Percentiles rank a stretch among this genome's conserved stretches.
These are phyloP conservation scores for Nosema muscidifuracis DNA, from an alignment of 371 early-diverging fungal genomes.

Conservation along the genomic window DNA sequence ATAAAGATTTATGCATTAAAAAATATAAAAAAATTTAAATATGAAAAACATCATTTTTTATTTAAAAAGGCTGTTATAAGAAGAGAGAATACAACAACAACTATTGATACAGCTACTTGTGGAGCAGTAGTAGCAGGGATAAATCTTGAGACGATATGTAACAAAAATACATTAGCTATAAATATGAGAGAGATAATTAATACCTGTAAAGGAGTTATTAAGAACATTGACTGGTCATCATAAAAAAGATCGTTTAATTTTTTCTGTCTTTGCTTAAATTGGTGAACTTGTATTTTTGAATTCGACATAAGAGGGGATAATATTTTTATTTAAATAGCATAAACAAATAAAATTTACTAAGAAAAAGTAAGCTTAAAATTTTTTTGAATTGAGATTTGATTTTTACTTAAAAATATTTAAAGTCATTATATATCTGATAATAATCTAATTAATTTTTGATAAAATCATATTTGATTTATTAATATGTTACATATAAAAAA, in stretches of 20 bases:
- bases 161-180: constrained; percentile 57
- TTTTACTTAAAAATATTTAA: no score
- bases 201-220: constrained; percentile 55
- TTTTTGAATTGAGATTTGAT: no score
- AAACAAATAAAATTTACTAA: no score
- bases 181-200: constrained; percentile 59
- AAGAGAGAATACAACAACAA: constrained; percentile 38
- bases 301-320: neutral
- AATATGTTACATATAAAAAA: no score
- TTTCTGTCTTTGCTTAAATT: constrained; percentile 27
- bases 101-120: constrained; percentile 43
- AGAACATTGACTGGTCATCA: constrained; percentile 27
- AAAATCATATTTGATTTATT: no score
- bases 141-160: constrained; percentile 60
- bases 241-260: constrained; percentile 37
- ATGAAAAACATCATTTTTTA: constrained; percentile 25
- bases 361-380: no score
- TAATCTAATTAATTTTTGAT: no score
- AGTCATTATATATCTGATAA: no score
- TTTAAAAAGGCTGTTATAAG: constrained; percentile 20
- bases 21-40: neutral
- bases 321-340: no score
- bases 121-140: constrained; percentile 44
- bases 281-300: constrained; percentile 19
- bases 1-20: neutral